A percentile compares a stretch with the other conserved stretches of the same genome.
phyloP scores from a whole-genome alignment of 192 early-diverging fungal species.

The Phlyctochytrium arcticum region DNA sequence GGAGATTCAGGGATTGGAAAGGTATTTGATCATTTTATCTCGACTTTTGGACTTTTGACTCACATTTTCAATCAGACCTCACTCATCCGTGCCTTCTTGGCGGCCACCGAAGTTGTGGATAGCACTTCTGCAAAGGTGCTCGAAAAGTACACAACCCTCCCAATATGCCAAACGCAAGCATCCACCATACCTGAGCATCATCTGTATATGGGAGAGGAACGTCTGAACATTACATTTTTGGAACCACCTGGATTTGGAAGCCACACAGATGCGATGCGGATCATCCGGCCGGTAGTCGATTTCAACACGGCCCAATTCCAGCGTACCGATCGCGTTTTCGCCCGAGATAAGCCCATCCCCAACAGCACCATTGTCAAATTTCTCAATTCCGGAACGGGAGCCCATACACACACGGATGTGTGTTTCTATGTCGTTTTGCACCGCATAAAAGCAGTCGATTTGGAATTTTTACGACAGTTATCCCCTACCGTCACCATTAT shows the following conservation, averaged over 20 bases:
- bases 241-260: conserved; percentile 45
- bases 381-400: conserved; percentile 25
- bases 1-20: conserved; percentile 49
- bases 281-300: conserved; percentile 34
- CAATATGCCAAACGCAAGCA: conserved; percentile 30
- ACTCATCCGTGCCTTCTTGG: not conserved
- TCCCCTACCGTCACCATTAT: conserved; percentile 58
- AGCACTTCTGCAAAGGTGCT: not conserved
- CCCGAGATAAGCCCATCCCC: not conserved
- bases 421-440: conserved; percentile 44
- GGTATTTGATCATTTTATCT: conserved; percentile 12
- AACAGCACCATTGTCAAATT: conserved; percentile 7
- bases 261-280: conserved; percentile 34
- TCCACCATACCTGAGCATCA: conserved; percentile 31
- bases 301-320: conserved; percentile 33
- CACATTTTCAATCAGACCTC: not conserved
- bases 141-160: conserved; percentile 16
- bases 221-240: conserved; percentile 36
- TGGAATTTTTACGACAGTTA: conserved; percentile 66
- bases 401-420: conserved; percentile 41
- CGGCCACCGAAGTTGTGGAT: not conserved
- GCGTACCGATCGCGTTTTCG: conserved; percentile 36
- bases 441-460: conserved; percentile 65
- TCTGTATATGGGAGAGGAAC: conserved; percentile 21
- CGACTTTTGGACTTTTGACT: not conserved